A percentile compares a stretch with the other conserved stretches of the same genome.
Evolutionary conservation across 2,329 filamentous ascomycete species (phyloP).

Genomic region (Aspergillus novoparasiticus): DNA sequence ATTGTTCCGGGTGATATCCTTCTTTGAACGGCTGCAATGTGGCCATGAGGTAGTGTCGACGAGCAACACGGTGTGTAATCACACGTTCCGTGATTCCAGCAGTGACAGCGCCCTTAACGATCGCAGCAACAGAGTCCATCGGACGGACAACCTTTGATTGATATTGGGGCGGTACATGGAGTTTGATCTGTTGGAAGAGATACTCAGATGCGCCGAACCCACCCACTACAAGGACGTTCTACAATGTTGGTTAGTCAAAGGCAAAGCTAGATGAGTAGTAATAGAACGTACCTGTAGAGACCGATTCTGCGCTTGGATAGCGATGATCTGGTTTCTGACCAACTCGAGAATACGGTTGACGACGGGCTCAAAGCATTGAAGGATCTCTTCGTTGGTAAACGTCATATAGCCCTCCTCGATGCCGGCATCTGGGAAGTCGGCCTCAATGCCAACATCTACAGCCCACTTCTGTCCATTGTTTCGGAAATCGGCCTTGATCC

Average conservation of each 20-base stretch:
- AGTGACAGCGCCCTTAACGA: slow-evolving; percentile 97
- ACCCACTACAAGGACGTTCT: slow-evolving; percentile 94
- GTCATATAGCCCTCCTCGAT: slow-evolving; percentile 99
- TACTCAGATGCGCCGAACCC: slow-evolving; percentile 98
- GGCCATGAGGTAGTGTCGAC: slow-evolving; percentile 98
- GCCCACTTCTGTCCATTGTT: slow-evolving; percentile 99
- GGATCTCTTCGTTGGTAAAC: slow-evolving; percentile 97
- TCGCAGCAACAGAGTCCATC: slow-evolving; percentile 98
- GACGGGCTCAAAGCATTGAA: slow-evolving; percentile 98
- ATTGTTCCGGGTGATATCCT: slow-evolving; percentile 96
- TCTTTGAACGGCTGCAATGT: slow-evolving; percentile 99
- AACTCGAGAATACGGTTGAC: slow-evolving; percentile 96
- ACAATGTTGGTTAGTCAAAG: slow-evolving; percentile 22
- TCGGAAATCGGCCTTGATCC: slow-evolving; percentile 98
- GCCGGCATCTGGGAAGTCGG: slow-evolving; percentile 94
- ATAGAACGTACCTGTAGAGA: slow-evolving; percentile 69
- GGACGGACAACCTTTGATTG: slow-evolving; percentile 97
- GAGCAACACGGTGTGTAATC: slow-evolving; percentile 93
- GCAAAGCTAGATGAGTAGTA: not conserved
- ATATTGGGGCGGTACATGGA: slow-evolving; percentile 97
- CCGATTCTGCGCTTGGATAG: slow-evolving; percentile 95
- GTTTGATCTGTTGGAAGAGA: slow-evolving; percentile 98
- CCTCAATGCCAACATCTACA: slow-evolving; percentile 97
- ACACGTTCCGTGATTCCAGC: slow-evolving; percentile 97
- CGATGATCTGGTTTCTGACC: slow-evolving; percentile 97